Percentiles rank a stretch among this genome's conserved stretches.
Conservation (phyloP, 148 eudicot species). For the Rhododendron mucronatum region DNA sequence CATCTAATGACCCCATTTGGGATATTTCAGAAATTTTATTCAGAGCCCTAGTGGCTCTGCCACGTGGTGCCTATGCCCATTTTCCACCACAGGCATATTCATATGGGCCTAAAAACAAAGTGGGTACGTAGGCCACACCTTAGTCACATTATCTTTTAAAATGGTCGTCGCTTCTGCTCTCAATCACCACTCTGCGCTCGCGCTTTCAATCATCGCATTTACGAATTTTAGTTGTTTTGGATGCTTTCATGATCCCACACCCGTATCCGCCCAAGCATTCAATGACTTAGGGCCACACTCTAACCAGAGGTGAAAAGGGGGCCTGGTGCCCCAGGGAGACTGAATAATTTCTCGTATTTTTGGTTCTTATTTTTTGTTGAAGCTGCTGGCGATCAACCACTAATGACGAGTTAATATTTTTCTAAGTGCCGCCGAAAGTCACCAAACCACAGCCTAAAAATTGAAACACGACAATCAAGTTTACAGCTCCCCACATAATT, state of each 20-base stretch:
- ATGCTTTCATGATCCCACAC: too few relatives aligned
- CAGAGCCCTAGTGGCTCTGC: not conserved
- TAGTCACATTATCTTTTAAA: too few relatives aligned
- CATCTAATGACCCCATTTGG: not conserved
- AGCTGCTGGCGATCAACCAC: not conserved
- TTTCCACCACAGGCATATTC: not conserved
- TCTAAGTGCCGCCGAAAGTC: constrained; percentile 4
- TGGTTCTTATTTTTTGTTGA: not conserved
- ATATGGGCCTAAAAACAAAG: not conserved
- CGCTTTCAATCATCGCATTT: too few relatives aligned
- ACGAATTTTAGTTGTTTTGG: too few relatives aligned
- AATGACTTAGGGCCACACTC: not conserved
- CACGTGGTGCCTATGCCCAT: not conserved
- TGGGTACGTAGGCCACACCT: too few relatives aligned
- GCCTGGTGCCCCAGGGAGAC: not conserved
- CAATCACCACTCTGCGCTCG: not conserved
- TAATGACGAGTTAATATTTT: not conserved
- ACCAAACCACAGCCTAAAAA: not conserved
- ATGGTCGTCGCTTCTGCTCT: too few relatives aligned
- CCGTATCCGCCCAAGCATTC: too few relatives aligned
- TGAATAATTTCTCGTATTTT: not conserved
- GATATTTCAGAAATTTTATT: too few relatives aligned
- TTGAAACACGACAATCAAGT: not conserved
- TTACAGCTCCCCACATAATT: not conserved
- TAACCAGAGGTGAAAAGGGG: not conserved